phyloP scores from a whole-genome alignment of 108 stramenopile genomes.

The Epithemia pelagica region DNA sequence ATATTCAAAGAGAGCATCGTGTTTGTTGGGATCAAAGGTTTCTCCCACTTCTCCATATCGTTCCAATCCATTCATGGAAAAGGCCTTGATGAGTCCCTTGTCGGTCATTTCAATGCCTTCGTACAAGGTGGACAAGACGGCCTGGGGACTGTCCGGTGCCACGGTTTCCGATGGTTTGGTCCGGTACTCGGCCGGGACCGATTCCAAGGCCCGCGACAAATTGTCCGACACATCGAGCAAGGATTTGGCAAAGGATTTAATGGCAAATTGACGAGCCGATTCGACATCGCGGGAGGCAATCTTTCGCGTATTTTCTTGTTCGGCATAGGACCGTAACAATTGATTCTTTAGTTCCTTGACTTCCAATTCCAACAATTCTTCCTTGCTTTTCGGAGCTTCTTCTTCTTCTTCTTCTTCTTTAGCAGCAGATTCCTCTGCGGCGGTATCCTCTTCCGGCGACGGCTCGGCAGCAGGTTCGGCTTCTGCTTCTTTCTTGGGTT shows the following conservation, averaged over 20 bases:
- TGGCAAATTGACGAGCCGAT: slow-evolving; percentile 74
- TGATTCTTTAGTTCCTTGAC: slow-evolving; percentile 70
- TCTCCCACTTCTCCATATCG: slow-evolving; percentile 89
- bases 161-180: slow-evolving; percentile 36
- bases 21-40: slow-evolving; percentile 89
- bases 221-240: slow-evolving; percentile 92
- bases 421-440: not conserved
- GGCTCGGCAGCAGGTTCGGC: not conserved
- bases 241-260: slow-evolving; percentile 80
- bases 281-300: slow-evolving; percentile 91
- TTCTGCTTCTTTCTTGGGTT: not conserved
- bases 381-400: not conserved
- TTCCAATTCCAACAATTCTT: slow-evolving; percentile 51
- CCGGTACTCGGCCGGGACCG: slow-evolving; percentile 50
- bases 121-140: slow-evolving; percentile 51
- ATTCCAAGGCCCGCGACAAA: slow-evolving; percentile 75
- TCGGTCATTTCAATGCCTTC: slow-evolving; percentile 93
- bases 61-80: slow-evolving; percentile 68
- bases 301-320: slow-evolving; percentile 94
- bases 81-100: slow-evolving; percentile 77
- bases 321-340: slow-evolving; percentile 83
- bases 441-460: not conserved
- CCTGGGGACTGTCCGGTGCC: slow-evolving; percentile 4
- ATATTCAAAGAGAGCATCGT: slow-evolving; percentile 95
- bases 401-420: not conserved